Conservation (phyloP, 2,329 filamentous ascomycete species). For the Chalaropsis ovoidea region DNA sequence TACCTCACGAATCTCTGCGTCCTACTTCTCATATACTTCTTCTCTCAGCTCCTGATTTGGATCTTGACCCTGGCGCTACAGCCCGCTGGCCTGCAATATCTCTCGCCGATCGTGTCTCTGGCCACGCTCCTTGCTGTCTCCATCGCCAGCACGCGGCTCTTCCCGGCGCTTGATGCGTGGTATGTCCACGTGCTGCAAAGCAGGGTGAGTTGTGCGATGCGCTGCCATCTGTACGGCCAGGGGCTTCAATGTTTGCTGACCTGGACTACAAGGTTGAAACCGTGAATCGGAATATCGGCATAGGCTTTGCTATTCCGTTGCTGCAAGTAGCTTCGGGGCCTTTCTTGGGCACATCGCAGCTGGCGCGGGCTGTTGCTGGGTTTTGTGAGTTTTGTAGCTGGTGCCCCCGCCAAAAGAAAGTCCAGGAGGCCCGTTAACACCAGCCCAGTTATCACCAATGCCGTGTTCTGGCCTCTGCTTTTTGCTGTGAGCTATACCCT, state of each 20-base stretch:
- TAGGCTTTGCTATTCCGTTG: constrained; percentile 43
- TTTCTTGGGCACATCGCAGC: constrained; percentile 30
- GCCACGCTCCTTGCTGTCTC: background rate
- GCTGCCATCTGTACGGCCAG: too few relatives aligned
- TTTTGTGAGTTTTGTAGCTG: constrained; percentile 34
- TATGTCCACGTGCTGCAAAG: constrained; percentile 29
- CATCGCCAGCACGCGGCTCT: constrained; percentile 18
- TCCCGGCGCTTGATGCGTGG: constrained; percentile 27
- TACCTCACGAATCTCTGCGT: background rate
- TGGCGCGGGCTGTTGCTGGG: constrained; percentile 38
- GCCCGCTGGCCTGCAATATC: constrained; percentile 28
- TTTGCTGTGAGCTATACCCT: constrained; percentile 28
- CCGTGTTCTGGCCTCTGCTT: constrained; percentile 32
- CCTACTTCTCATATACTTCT: constrained; percentile 31
- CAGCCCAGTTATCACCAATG: constrained; percentile 32
- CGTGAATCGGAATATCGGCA: constrained; percentile 42
- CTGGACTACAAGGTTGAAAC: constrained; percentile 39
- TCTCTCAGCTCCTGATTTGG: constrained; percentile 40
- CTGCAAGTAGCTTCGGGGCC: constrained; percentile 37
- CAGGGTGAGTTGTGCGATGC: background rate
- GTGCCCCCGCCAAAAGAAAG: background rate
- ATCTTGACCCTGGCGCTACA: constrained; percentile 35
- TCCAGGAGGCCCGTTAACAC: background rate
- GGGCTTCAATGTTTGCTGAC: background rate
- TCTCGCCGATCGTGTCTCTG: background rate